A percentile compares a stretch with the other conserved stretches of the same genome.
Evolutionary conservation across 768 basidiomycete species (phyloP).

Genomic region (Leccinellum rugosiceps): DNA sequence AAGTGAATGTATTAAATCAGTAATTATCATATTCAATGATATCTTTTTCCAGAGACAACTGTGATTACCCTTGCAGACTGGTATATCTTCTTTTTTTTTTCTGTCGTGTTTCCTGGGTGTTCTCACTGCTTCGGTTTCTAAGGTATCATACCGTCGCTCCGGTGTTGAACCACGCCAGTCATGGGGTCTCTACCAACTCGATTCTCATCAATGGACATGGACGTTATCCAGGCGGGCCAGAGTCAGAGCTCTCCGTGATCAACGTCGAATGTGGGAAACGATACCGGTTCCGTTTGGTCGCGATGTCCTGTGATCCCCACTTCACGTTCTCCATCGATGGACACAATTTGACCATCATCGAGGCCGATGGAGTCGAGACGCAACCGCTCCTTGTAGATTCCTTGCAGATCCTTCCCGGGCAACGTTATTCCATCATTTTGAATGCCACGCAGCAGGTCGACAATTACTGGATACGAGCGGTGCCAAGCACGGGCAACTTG

Average conservation of each 20-base stretch:
- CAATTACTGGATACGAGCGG: conserved; percentile 56
- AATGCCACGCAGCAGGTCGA: conserved; percentile 34
- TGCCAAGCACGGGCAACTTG: not conserved
- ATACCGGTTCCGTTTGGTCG: conserved; percentile 48
- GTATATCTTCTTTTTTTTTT: not conserved
- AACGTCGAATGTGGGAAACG: conserved; percentile 35
- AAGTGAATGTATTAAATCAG: not conserved
- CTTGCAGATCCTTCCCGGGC: not conserved
- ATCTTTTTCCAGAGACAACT: conserved; percentile 17
- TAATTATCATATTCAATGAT: not conserved
- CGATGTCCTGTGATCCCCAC: conserved; percentile 43
- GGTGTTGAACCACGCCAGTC: not conserved
- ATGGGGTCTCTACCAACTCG: conserved; percentile 15
- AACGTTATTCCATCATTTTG: not conserved
- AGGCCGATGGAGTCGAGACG: conserved; percentile 40
- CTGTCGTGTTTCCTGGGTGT: not conserved
- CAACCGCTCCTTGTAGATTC: not conserved
- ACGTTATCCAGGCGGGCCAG: conserved; percentile 34
- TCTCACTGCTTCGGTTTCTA: not conserved
- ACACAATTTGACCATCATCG: conserved; percentile 38
- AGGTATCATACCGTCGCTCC: not conserved
- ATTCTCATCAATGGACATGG: conserved; percentile 34
- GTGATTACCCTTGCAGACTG: conserved; percentile 17
- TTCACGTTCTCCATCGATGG: conserved; percentile 46
- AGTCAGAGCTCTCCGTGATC: conserved; percentile 36